These are phyloP conservation scores for Yamadazyma tumulicola DNA, from an alignment of 805 yeast species.

Conservation along the genomic window DNA sequence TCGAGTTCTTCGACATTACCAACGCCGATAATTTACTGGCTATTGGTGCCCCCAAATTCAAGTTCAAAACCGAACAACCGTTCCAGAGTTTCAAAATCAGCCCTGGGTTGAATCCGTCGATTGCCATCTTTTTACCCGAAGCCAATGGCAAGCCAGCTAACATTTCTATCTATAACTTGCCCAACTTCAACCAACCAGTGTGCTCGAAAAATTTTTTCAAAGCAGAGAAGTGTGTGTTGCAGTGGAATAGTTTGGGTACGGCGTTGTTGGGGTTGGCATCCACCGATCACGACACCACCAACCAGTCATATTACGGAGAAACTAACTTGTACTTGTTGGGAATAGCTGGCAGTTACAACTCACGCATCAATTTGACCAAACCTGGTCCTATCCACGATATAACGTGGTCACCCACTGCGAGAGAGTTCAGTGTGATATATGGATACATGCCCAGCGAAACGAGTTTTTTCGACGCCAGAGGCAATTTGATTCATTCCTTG, in stretches of 20 bases:
- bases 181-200: slow-evolving; percentile 71
- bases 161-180: slow-evolving; percentile 78
- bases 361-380: slow-evolving; percentile 78
- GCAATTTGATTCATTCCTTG: slow-evolving; percentile 76
- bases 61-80: slow-evolving; percentile 50
- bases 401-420: slow-evolving; percentile 93
- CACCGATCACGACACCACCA: slow-evolving; percentile 92
- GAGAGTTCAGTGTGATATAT: slow-evolving; percentile 95
- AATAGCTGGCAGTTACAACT: slow-evolving; percentile 88
- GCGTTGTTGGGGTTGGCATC: slow-evolving; percentile 90
- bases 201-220: slow-evolving; percentile 88
- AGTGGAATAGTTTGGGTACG: slow-evolving; percentile 94
- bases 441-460: slow-evolving; percentile 98
- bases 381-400: slow-evolving; percentile 98
- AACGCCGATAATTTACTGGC: slow-evolving; percentile 24
- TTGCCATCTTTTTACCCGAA: slow-evolving; percentile 90
- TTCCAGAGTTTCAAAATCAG: slow-evolving; percentile 62
- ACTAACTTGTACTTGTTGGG: slow-evolving; percentile 87
- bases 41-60: slow-evolving; percentile 52
- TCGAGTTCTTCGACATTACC: slow-evolving; percentile 62
- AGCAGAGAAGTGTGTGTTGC: slow-evolving; percentile 88
- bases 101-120: slow-evolving; percentile 85
- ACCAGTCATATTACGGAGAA: slow-evolving; percentile 95
- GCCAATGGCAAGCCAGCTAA: slow-evolving; percentile 84
- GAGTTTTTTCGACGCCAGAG: slow-evolving; percentile 91